Evolutionary conservation across 2,329 filamentous ascomycete genomes (phyloP).

Genomic region (Phaeosphaeriaceae sp.): DNA sequence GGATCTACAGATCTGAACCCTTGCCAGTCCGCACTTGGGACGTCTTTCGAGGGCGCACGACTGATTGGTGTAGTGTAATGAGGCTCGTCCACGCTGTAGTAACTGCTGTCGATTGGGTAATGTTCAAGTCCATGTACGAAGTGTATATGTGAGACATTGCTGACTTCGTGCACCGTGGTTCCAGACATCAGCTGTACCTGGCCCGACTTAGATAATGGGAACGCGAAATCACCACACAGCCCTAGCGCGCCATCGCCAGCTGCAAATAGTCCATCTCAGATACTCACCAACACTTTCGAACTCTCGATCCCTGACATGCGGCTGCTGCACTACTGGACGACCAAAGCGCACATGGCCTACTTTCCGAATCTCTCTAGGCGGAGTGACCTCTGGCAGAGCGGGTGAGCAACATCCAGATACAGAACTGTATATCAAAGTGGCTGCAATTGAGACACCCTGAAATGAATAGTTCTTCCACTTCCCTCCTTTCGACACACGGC

Average conservation of each 20-base stretch:
- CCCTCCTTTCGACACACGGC: no score
- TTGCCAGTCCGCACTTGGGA: not conserved
- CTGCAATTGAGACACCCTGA: no score
- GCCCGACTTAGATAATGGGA: constrained; percentile 27
- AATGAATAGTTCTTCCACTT: no score
- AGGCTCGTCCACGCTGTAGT: constrained; percentile 35
- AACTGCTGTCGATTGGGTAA: no score
- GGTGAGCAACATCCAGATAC: no score
- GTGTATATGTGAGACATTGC: no score
- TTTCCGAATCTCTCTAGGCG: constrained; percentile 21
- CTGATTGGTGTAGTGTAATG: constrained; percentile 36
- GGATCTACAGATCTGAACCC: not conserved
- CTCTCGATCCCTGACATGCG: constrained; percentile 37
- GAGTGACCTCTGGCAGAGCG: constrained; percentile 24
- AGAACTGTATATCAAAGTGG: no score
- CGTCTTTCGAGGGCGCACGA: not conserved
- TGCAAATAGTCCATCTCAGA: constrained; percentile 10
- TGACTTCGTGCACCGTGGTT: no score
- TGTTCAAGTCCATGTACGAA: constrained; percentile 17
- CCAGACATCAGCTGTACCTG: constrained; percentile 41
- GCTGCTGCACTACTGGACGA: constrained; percentile 39
- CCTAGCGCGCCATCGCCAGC: constrained; percentile 17
- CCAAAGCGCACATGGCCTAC: constrained; percentile 28
- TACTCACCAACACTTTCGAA: constrained; percentile 19
- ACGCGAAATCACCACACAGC: constrained; percentile 24